Percentiles rank a stretch among this genome's conserved stretches.
These are phyloP conservation scores for Halocafeteria seosinensis DNA, from an alignment of 108 stramenopile species.

Conservation along the genomic window DNA sequence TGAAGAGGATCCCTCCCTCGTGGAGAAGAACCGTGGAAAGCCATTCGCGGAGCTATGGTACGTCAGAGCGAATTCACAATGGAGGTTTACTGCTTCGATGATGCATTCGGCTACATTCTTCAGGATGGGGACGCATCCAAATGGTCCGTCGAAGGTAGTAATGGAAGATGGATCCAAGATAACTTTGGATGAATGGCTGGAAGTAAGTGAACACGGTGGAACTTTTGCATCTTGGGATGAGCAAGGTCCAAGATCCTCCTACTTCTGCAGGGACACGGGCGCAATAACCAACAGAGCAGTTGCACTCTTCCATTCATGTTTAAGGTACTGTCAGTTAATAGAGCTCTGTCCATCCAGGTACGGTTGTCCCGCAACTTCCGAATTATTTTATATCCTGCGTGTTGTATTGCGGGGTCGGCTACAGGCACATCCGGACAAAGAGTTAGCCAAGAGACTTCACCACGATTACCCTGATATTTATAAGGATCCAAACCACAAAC, in stretches of 20 bases:
- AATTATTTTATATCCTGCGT: background rate
- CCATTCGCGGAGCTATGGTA: background rate
- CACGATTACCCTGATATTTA: constrained; percentile 57
- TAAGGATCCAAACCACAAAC: constrained; percentile 92
- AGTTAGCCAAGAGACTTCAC: constrained; percentile 58
- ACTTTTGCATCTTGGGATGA: background rate
- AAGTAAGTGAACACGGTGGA: background rate
- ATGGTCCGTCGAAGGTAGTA: constrained; percentile 27
- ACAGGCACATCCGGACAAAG: constrained; percentile 45
- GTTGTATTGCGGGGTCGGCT: no score
- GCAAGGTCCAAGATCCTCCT: background rate
- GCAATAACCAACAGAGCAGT: background rate
- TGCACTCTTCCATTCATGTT: constrained; percentile 56
- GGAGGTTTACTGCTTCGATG: no score
- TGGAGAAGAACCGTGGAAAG: background rate
- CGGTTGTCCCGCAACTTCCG: constrained; percentile 57
- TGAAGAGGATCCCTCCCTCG: constrained; percentile 13
- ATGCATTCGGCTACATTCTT: background rate
- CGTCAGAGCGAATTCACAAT: background rate
- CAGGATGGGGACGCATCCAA: constrained; percentile 48
- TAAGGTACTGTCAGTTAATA: constrained; percentile 58
- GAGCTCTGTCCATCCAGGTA: constrained; percentile 69
- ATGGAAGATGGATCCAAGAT: background rate
- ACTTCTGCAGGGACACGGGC: background rate
- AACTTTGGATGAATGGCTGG: background rate